Percentiles rank a stretch among this genome's conserved stretches.
phyloP scores from a whole-genome alignment of 2,329 filamentous ascomycete species.

The Domatiomyces catenatus region DNA sequence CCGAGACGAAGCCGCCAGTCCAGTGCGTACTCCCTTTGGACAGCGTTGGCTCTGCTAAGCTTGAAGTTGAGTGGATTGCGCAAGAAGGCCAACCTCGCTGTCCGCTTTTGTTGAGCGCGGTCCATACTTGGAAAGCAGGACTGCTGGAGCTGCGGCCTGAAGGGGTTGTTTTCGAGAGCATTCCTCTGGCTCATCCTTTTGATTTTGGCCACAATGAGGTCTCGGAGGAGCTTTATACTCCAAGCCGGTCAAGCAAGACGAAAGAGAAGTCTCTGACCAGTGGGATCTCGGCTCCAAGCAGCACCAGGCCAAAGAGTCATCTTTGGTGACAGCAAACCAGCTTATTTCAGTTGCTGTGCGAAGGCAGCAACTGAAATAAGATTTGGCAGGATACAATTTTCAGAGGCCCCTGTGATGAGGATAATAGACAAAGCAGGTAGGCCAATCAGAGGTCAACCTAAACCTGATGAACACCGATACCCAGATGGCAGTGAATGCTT shows the following conservation, averaged over 20 bases:
- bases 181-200: background rate
- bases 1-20: constrained; percentile 3
- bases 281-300: background rate
- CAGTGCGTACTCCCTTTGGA: constrained; percentile 4
- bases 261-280: background rate
- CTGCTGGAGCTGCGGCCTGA: constrained; percentile 2
- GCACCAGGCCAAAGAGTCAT: background rate
- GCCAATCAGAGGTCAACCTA: background rate
- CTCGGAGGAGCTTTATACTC: background rate
- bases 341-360: background rate
- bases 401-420: background rate
- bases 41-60: constrained; percentile 3
- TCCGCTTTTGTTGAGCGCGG: constrained; percentile 7
- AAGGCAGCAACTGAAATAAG: background rate
- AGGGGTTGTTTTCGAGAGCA: constrained; percentile 5
- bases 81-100: background rate
- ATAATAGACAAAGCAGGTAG: background rate
- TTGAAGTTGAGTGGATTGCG: constrained; percentile 6
- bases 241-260: background rate
- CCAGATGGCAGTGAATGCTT: background rate
- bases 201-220: background rate
- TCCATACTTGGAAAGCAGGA: constrained; percentile 4
- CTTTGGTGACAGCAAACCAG: background rate
- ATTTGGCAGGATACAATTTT: background rate
- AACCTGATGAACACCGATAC: background rate